Base-by-base conservation (phyloP, 768 basidiomycete genomes). In the Podaxis sp. region DNA sequence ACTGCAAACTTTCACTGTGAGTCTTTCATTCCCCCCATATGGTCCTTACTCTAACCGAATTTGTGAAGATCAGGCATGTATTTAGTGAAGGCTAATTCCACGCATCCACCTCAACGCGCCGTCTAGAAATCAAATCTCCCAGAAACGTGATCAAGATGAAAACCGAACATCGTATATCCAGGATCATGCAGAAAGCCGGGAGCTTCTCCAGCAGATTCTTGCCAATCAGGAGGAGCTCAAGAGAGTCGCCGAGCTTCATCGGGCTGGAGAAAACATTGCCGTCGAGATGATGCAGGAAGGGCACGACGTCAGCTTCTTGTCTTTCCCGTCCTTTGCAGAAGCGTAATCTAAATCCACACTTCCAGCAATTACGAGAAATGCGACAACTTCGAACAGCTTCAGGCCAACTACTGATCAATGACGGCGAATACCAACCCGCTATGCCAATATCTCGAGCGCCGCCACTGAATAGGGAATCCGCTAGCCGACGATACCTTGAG, bases 261-360 rank as follows among this genome's bases (percentile, higher is more conserved):
- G 71, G 13, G 37, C 74, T 48, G 81, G 79, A 72, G 76, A 68
- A 54, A 40, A 76, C 66, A n/a, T 83, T 79, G 14, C 67, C 76
- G 54, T 40, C 1, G 68, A 72, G 3, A 69, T 86, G 37, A 85
- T 86, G 84, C 74, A 73, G 50, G 68, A 73, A 18, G 83, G 83
- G 11, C 85, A 86, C 71, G 71, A 72, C 66, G 83, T 81, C 63
- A 13, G 61, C 63, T 55, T 38, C 62, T 25, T 38, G 2, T 55
- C 51, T 18, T 46, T 48, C 11, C 5, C 5, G 6, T 14, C 38
- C 1, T 42, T 11, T 11, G 18, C 7, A n/a, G 14, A n/a, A 32
- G 32, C 32, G 1, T 1, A 35, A 10, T 4, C 28, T 35, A 21
- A 55, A 16, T 6, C 1, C 14, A 9, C 13, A 14, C 25, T 27